Conservation (phyloP, 352 stramenopile species). For the Pythium graminicola region DNA sequence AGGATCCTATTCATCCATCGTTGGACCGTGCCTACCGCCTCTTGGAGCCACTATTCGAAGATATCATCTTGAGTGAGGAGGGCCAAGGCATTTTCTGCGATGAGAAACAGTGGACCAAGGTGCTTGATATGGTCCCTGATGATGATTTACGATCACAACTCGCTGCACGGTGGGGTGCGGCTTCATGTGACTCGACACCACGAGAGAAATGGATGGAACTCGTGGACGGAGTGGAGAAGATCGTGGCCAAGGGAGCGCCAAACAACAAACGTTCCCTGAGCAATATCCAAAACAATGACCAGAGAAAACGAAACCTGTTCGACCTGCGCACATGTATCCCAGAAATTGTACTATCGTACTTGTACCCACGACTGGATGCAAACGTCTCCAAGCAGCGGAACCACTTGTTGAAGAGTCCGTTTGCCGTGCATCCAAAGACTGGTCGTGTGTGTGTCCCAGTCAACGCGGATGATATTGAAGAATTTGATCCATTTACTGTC, state of each 20-base stretch:
- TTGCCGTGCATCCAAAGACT: conserved; percentile 97
- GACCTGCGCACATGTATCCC: conserved; percentile 88
- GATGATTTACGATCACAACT: conserved; percentile 74
- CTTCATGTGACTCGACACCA: conserved; percentile 48
- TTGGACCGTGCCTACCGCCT: conserved; percentile 90
- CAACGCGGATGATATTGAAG: conserved; percentile 65
- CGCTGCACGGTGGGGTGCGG: conserved; percentile 44
- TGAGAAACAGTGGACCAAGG: conserved; percentile 83
- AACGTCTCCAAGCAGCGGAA: conserved; percentile 99
- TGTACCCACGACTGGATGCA: conserved; percentile 98
- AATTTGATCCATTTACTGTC: conserved; percentile 84
- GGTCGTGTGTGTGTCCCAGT: conserved; percentile 98
- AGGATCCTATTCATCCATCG: conserved; percentile 91
- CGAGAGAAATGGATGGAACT: conserved; percentile 88
- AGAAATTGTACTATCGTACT: conserved; percentile 95
- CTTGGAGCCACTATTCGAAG: conserved; percentile 94
- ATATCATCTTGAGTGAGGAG: conserved; percentile 83
- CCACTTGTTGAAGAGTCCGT: conserved; percentile 99
- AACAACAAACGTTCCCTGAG: conserved; percentile 38
- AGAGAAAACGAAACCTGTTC: conserved; percentile 59
- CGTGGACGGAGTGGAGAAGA: conserved; percentile 57
- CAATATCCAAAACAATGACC: conserved; percentile 27
- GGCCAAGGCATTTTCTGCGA: conserved; percentile 90
- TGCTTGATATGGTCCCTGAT: conserved; percentile 92
- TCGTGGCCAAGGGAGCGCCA: conserved; percentile 43